Percentiles rank a stretch among this genome's conserved stretches.
Evolutionary conservation across 805 yeast species (phyloP).

Genomic region (Suhomyces canberraensis): DNA sequence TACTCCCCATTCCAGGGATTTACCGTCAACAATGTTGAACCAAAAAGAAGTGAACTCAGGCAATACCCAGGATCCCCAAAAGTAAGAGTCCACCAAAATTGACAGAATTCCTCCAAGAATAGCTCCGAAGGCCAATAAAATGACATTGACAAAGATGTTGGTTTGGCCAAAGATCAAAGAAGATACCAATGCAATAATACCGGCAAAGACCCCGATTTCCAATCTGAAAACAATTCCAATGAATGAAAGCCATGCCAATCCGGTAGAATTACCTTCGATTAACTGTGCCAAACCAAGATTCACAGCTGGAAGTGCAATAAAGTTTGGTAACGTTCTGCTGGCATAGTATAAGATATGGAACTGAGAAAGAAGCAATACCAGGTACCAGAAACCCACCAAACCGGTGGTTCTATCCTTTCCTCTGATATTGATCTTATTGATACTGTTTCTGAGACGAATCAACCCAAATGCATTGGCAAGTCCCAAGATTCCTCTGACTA

Average conservation of each 20-base stretch:
- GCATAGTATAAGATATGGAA: conserved; percentile 80
- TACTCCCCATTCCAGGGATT: conserved; percentile 77
- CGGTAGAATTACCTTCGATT: conserved; percentile 46
- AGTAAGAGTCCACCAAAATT: conserved; percentile 61
- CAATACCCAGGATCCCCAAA: conserved; percentile 61
- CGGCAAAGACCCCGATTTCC: conserved; percentile 60
- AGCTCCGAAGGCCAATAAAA: conserved; percentile 49
- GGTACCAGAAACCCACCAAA: conserved; percentile 53
- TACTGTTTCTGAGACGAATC: conserved; percentile 44
- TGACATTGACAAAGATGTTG: conserved; percentile 31
- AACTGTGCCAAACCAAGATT: conserved; percentile 51
- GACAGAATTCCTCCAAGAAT: conserved; percentile 49
- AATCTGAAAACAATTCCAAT: conserved; percentile 67
- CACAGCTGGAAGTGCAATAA: conserved; percentile 73
- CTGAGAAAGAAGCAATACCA: conserved; percentile 58
- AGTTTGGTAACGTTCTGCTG: conserved; percentile 87
- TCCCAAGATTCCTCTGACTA: conserved; percentile 62
- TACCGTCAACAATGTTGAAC: conserved; percentile 75
- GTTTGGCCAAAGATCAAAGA: conserved; percentile 47
- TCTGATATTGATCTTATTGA: conserved; percentile 20
- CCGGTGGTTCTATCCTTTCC: conserved; percentile 13
- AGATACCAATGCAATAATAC: conserved; percentile 45
- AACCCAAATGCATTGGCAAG: conserved; percentile 54
- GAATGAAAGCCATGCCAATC: conserved; percentile 55
- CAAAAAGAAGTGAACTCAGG: conserved; percentile 76